Evolutionary conservation across 441 rosid species (phyloP), one percentile per base, ranked within the genome.

Genomic region (Biscutella laevigata): DNA sequence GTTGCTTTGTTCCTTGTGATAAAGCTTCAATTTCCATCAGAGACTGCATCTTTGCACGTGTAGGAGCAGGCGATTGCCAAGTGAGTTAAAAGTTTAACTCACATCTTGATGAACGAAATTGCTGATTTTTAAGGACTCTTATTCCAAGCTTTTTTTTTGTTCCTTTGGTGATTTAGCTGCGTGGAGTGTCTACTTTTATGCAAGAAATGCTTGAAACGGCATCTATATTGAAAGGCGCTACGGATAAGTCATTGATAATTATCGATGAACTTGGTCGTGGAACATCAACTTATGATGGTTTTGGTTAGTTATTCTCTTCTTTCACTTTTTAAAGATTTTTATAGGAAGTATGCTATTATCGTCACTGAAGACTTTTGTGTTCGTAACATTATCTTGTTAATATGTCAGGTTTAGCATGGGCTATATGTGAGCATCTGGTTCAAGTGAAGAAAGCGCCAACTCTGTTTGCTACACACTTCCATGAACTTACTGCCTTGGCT

Each of bases 1-100:
- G 99, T 64, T 89, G 74, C 57, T 94, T 88, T 75, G 84, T 94
- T 72, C 99, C 99, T 32, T 94, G 99, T 48, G 87, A 80, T 44
- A 89, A 80, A 72, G 99, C 97, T 64, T 80, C 68, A 53, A 77
- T 94, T 65, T 84, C 99, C 51, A 70, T 89, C 46, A 87, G 97
- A 49, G 99, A 94, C 71, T 86, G 99, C 73, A 89, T 94, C 72
- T 89, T 94, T 56, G 94, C 99, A 26, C 97, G 96, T 59, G 96
- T 94, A 59, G 99, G 99, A 55, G 99, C 99, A 48, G 96, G 97
- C 40, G 99, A 89, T 61, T 89, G 99, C 77, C 99, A 94, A 72
- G 99, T 94, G 71, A 81, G 95, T 82, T 59, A 4, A 45, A 28
- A n/a, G 44, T 47, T 46, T 51, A 30, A 15, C 46, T 33, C 60